Base-by-base conservation (phyloP, 2,329 filamentous ascomycete species). In the Colletotrichum graminicola region DNA sequence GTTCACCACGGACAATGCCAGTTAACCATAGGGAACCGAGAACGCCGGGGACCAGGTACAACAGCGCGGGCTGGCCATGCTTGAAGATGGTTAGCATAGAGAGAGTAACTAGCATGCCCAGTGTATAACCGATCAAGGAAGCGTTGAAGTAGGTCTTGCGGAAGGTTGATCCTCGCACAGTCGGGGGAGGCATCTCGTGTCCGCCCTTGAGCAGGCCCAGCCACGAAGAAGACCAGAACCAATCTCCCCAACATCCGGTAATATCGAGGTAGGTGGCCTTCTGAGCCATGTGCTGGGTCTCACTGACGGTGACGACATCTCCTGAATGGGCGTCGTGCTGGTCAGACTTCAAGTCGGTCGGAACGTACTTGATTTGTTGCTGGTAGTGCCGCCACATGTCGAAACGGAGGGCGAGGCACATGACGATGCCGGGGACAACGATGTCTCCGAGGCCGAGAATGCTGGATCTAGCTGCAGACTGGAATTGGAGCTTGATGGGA, bases 391-490 rank as follows among this genome's bases (percentile, higher is more conserved):
- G 86, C 83, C 94, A 96, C 10, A 97, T 86, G 78, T 99, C 95
- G 76, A 97, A 97, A n/a, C 95, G 90, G 32, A 99, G 85, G 2
- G 95, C 94, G 52, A 98, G 87, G 1, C 90, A 94, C 73, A 98
- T 92, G 82, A 98, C 91, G 77, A 98, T 94, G 11, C 95, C 96
- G 0, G 95, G 95, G 4, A 99, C 86, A 1, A 97, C 93, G 69
- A 99, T 93, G 78, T 99, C 95, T n/a, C 95, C 95, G 0, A 98
- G 87, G 0, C 95, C 95, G 10, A 99, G 90, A 88, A 98, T 97
- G 64, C 93, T 89, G 36, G 85, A 83, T 32, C 91, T 90, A n/a
- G 88, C 87, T 1, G 93, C 91, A 2, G 85, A 83, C 29, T 85
- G 80, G 73, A 97, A 97, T 6, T 96, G 87, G 10, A 99, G 88